Evolutionary conservation across 257 asterid genomes (phyloP).

Genomic region (Solanum okadae): DNA sequence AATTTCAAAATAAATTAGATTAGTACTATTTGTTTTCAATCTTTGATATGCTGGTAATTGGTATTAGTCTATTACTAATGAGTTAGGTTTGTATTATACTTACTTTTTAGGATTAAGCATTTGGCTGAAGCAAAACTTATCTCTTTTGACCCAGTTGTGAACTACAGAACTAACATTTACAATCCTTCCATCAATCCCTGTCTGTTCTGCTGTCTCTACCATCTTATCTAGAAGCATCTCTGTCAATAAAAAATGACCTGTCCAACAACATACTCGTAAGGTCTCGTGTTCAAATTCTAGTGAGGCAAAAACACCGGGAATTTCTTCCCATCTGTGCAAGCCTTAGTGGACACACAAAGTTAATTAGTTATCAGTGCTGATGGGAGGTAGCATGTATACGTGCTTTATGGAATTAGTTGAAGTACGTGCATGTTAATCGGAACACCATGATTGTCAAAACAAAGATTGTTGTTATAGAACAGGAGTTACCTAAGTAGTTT

Average conservation of each 20-base stretch:
- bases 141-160: constrained; percentile 64
- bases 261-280: neutral
- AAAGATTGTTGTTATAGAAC: neutral
- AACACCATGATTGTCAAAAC: neutral
- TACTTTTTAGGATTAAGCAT: constrained; percentile 67
- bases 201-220: constrained; percentile 66
- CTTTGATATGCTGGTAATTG: neutral
- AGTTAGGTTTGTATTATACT: neutral
- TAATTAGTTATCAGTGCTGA: neutral
- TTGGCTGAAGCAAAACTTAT: constrained; percentile 45
- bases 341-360: neutral
- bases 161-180: constrained; percentile 82
- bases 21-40: neutral
- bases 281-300: neutral
- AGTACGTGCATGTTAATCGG: neutral
- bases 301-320: neutral
- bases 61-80: neutral
- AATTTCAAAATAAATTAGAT: neutral
- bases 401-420: neutral
- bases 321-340: neutral
- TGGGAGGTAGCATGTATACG: neutral
- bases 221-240: constrained; percentile 74
- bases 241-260: constrained; percentile 83
- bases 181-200: constrained; percentile 68
- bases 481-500: constrained; percentile 55